Evolutionary conservation across 331 rosid species (phyloP), one percentile per base, ranked within the genome.

Genomic region (Malus hybrid): DNA sequence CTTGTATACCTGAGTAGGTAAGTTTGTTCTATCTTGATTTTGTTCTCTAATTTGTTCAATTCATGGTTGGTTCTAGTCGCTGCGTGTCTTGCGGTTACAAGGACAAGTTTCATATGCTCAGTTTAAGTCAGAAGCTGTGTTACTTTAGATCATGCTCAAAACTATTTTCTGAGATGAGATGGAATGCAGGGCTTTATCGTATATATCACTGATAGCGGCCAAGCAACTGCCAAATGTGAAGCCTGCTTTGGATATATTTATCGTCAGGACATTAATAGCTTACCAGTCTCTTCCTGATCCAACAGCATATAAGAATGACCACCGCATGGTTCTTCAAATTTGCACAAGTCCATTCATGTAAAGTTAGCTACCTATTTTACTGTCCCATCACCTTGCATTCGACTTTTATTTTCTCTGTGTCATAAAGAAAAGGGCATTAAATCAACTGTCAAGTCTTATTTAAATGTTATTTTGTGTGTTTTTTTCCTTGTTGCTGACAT

Each of bases 341-440:
- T 94, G 99, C 83, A 85, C 96, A 75, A 86, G 85, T 76, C 99
- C 99, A 55, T 94, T 88, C 89, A 88, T 96, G 99, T 94, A 87
- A 67, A 77, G 5, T 71, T 74, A 19, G 28, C 66, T 76, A 50
- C 70, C 64, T 6, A 64, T 64, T 59, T 52, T 76, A 44, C 42
- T 33, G 15, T 57, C 59, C 36, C 56, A 48, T 79, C 6, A 59
- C 76, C 84, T 63, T 48, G 60, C 24, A 19, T 28, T 28, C 20
- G 77, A 24, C 54, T 69, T 55, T 61, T 20, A 56, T 67, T 81
- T 34, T 48, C 36, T 10, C 68, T 64, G 33, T 70, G 46, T 73
- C 60, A 56, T 65, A 33, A 55, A n/a, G 16, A 75, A 75, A 11
- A 73, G 55, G 32, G 60, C 18, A 57, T 71, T 56, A 18, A 2